A percentile compares a stretch with the other conserved stretches of the same genome.
Conservation (phyloP, 805 yeast species). For the Suhomyces canberraensis region DNA sequence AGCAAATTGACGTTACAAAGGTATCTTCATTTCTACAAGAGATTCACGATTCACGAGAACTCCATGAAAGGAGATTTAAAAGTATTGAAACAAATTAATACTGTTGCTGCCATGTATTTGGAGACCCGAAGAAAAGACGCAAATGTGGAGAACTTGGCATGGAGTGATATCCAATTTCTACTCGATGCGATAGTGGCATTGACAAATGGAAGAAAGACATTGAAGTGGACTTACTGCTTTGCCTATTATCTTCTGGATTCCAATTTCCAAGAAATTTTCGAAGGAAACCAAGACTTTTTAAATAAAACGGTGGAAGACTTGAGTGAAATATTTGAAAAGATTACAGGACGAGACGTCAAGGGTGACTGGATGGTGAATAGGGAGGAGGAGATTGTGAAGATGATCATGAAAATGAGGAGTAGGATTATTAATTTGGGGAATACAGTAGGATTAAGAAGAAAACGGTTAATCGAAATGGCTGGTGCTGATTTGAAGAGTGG, state of each 20-base stretch:
- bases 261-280: constrained; percentile 60
- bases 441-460: constrained; percentile 40
- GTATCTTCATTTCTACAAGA: constrained; percentile 71
- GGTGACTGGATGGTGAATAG: too few relatives aligned
- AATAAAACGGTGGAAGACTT: constrained; percentile 67
- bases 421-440: constrained; percentile 43
- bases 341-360: constrained; percentile 23
- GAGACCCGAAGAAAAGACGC: constrained; percentile 42
- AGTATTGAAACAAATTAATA: constrained; percentile 60
- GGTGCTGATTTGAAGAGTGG: constrained; percentile 38
- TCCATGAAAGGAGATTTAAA: constrained; percentile 71
- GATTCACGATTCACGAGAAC: constrained; percentile 71
- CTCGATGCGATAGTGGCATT: constrained; percentile 67
- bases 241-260: constrained; percentile 60
- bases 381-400: constrained; percentile 21
- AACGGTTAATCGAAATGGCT: constrained; percentile 43
- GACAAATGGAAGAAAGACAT: constrained; percentile 64
- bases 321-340: constrained; percentile 54
- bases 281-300: constrained; percentile 64
- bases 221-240: constrained; percentile 90
- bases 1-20: constrained; percentile 53
- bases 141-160: constrained; percentile 43
- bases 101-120: constrained; percentile 63
- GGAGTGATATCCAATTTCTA: constrained; percentile 86
- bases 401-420: constrained; percentile 35